A percentile compares a stretch with the other conserved stretches of the same genome.
Conservation (phyloP, 2,329 filamentous ascomycete genomes). For the Cadophora luteo-olivacea region DNA sequence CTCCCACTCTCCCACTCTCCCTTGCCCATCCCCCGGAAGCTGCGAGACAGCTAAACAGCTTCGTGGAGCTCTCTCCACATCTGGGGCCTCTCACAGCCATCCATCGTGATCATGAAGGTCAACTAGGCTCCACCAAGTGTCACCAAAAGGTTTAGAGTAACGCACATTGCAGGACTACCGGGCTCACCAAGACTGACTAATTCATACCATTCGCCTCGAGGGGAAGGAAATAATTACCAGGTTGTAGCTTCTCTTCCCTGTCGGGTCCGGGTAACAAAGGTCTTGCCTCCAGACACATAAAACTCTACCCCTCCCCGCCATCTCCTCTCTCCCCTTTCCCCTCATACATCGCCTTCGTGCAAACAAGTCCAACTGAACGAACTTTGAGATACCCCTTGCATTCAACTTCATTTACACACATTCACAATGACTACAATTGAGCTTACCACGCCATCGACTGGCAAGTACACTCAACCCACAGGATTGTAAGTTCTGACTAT, state of each 20-base stretch:
- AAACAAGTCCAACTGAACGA: background rate
- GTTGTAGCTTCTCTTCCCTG: constrained; percentile 6
- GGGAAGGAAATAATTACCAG: background rate
- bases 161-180: constrained; percentile 3
- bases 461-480: constrained; percentile 46
- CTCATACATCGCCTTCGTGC: constrained; percentile 13
- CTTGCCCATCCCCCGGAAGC: background rate
- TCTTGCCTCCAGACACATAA: constrained; percentile 11
- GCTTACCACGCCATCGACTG: constrained; percentile 42
- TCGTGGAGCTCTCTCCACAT: constrained; percentile 6
- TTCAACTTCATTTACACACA: background rate
- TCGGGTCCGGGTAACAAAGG: constrained; percentile 12
- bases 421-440: constrained; percentile 23
- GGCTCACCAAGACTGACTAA: constrained; percentile 8
- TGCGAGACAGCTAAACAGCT: constrained; percentile 2
- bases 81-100: constrained; percentile 7
- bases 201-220: background rate
- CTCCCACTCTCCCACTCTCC: no score
- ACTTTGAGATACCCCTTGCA: constrained; percentile 12
- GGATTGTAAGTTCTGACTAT: constrained; percentile 49
- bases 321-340: background rate
- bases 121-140: constrained; percentile 6
- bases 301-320: constrained; percentile 14
- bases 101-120: constrained; percentile 5
- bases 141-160: constrained; percentile 12